Percentiles rank a stretch among this genome's conserved stretches.
Evolutionary conservation across 176 grass and related monocot species (phyloP).

Genomic region (barley (Hordeum vulgare)): MorexV3_pseudomolecules_assembly NC_058524.1:435129256-435129755

Average conservation of each 20-base stretch:
- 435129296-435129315: slow-evolving; percentile 91
- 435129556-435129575: slow-evolving; percentile 45
- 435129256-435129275: slow-evolving; percentile 63
- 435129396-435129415: neutral
- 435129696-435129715: slow-evolving; percentile 83
- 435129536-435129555: slow-evolving; percentile 52
- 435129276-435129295: slow-evolving; percentile 60
- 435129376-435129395: neutral
- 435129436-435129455: slow-evolving; percentile 24
- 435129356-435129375: neutral
- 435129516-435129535: slow-evolving; percentile 50
- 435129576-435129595: slow-evolving; percentile 55
- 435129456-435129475: slow-evolving; percentile 22
- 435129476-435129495: slow-evolving; percentile 42
- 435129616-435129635: slow-evolving; percentile 43
- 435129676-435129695: slow-evolving; percentile 46
- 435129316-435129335: slow-evolving; percentile 89
- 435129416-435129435: slow-evolving; percentile 6
- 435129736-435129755: slow-evolving; percentile 42
- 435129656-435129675: slow-evolving; percentile 28
- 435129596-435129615: slow-evolving; percentile 69
- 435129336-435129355: slow-evolving; percentile 8
- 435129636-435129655: slow-evolving; percentile 37
- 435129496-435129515: slow-evolving; percentile 74
- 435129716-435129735: slow-evolving; percentile 85